A percentile compares a stretch with the other conserved stretches of the same genome.
These are phyloP conservation scores for Dictyostelium purpureum DNA, from an alignment of 78 protist species.

Conservation along the genomic window DNA sequence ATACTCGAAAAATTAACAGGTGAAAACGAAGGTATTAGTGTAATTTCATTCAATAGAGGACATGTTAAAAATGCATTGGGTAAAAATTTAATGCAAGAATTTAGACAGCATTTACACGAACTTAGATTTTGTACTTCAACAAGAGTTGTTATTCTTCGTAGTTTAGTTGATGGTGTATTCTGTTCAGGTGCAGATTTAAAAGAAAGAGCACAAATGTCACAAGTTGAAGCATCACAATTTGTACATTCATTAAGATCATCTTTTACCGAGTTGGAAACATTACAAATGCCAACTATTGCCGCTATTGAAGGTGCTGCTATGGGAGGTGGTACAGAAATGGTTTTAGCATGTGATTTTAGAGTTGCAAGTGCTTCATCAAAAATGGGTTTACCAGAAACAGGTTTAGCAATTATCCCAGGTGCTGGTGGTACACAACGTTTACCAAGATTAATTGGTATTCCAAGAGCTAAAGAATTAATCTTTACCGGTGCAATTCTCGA, in stretches of 20 bases:
- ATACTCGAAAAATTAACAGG: conserved; percentile 40
- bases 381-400: conserved; percentile 93
- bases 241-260: conserved; percentile 79
- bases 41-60: conserved; percentile 74
- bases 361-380: conserved; percentile 72
- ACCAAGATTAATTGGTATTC: conserved; percentile 87
- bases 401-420: conserved; percentile 95
- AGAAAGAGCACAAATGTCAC: conserved; percentile 91
- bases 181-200: conserved; percentile 97
- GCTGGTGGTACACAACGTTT: conserved; percentile 97
- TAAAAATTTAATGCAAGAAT: conserved; percentile 19
- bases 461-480: conserved; percentile 88
- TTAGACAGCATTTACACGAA: conserved; percentile 7
- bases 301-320: conserved; percentile 91
- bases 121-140: conserved; percentile 51
- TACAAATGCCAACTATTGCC: conserved; percentile 91
- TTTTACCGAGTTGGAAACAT: conserved; percentile 84
- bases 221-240: conserved; percentile 85
- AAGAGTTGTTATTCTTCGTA: conserved; percentile 59
- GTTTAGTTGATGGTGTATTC: conserved; percentile 79
- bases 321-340: conserved; percentile 96
- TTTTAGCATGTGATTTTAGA: conserved; percentile 92
- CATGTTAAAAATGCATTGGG: conserved; percentile 83
- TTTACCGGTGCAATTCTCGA: conserved; percentile 82
- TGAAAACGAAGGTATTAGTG: conserved; percentile 61